Conservation (phyloP, 2,329 filamentous ascomycete genomes). For the Aspergillus eucalypticola region DNA sequence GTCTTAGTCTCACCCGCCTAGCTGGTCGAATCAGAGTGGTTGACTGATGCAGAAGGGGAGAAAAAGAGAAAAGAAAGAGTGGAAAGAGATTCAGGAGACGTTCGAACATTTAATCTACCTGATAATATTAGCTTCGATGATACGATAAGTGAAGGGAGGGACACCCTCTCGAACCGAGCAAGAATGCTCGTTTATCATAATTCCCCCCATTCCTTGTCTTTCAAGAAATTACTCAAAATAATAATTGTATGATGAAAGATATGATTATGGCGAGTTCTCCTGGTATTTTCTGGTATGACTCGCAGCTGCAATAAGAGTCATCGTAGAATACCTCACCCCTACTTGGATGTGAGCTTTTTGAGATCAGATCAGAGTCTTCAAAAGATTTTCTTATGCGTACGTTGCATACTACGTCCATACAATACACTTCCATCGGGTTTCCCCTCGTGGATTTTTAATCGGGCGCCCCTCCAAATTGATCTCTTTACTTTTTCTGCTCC, state of each 20-base stretch:
- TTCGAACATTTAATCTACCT: constrained; percentile 13
- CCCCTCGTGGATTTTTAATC: constrained; percentile 20
- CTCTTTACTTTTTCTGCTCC: constrained; percentile 4
- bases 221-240: too few relatives aligned
- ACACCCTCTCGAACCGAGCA: neutral
- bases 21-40: constrained; percentile 15
- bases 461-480: constrained; percentile 6
- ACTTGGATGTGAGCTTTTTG: neutral
- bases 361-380: neutral
- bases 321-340: constrained; percentile 5
- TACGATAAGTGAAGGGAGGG: neutral
- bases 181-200: neutral
- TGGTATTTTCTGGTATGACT: constrained; percentile 18
- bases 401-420: constrained; percentile 3
- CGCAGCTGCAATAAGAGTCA: constrained; percentile 25
- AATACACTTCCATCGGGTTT: constrained; percentile 14
- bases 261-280: neutral
- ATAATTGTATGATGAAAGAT: neutral
- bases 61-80: neutral
- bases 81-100: constrained; percentile 16
- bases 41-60: constrained; percentile 11
- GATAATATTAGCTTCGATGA: constrained; percentile 1
- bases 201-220: too few relatives aligned
- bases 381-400: neutral
- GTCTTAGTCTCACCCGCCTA: constrained; percentile 17